Base-by-base conservation (phyloP, 768 basidiomycete species). In the Mrakia blollopis region DNA sequence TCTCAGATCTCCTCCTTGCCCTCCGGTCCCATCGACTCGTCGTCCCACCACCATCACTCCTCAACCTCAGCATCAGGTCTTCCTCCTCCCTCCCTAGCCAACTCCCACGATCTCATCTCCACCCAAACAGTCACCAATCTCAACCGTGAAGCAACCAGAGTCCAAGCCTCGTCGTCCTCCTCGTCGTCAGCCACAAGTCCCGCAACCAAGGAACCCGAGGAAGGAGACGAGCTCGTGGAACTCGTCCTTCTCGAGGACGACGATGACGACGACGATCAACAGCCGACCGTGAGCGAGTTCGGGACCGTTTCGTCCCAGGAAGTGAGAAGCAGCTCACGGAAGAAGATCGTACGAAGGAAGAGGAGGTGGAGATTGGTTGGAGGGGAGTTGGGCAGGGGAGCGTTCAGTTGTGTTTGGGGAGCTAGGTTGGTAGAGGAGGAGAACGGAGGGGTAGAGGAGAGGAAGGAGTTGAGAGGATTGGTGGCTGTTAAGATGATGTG, bases 401-500 rank as follows among this genome's bases (percentile, higher is more conserved):
- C 76, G 32, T 77, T 77, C 50, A 77, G 76, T 39, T 32, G 61
- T 35, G 76, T 77, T 9, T 77, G 76, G 76, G 76, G 71, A 23
- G 76, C 76, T 8, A 61, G 44, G 28, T 23, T 65, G 60, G 44
- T 72, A 41, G 41, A 52, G 37, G 23, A 25, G n/a, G 75, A 25
- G 37, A 52, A 52, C 21, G 72, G 47, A 18, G 47, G 77, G 18
- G 80, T 71, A 68, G 77, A 78, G 52, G 80, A 79, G 37, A 80
- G 79, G 62, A 70, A 62, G 39, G 76, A 79, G 74, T 78, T 32
- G 39, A 73, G 62, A 84, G 85, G 54, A 83, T 85, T 87, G 2
- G 87, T 87, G n/a, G 88, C 88, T 18, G 83, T 88, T 81, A 89
- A 89, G 83, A 83, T 88, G 82, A 86, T 88, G 78, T 74, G 60